phyloP scores from a whole-genome alignment of 2,329 filamentous ascomycete species.

The Onygenales sp. region DNA sequence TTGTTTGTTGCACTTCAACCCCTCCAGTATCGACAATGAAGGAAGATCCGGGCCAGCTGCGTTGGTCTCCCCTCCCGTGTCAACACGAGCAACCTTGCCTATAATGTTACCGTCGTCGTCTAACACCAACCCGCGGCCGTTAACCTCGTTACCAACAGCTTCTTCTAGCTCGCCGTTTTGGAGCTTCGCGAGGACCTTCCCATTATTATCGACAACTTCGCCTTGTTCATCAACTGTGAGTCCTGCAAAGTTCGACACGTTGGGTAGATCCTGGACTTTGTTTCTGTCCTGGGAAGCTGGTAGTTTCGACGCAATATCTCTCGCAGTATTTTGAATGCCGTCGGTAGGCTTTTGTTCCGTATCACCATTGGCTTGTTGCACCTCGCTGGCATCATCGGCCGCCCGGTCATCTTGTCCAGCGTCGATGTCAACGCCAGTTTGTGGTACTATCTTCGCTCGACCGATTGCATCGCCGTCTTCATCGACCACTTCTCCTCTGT shows the following conservation, averaged over 20 bases:
- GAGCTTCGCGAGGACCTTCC: slow-evolving; percentile 22
- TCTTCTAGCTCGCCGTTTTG: slow-evolving; percentile 20
- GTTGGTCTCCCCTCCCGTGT: slow-evolving; percentile 24
- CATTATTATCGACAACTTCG: slow-evolving; percentile 24
- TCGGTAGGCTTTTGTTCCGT: slow-evolving; percentile 9
- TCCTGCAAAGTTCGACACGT: slow-evolving; percentile 20
- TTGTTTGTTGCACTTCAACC: slow-evolving; percentile 34
- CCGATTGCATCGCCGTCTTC: slow-evolving; percentile 25
- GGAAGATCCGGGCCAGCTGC: slow-evolving; percentile 18
- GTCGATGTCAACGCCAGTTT: neutral
- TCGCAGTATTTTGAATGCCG: slow-evolving; percentile 14
- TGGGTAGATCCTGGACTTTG: slow-evolving; percentile 24
- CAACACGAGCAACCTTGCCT: slow-evolving; percentile 32
- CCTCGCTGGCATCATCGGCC: slow-evolving; percentile 12
- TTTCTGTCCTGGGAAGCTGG: slow-evolving; percentile 19
- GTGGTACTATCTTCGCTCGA: slow-evolving; percentile 17
- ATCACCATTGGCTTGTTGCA: slow-evolving; percentile 1
- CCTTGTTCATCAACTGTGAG: slow-evolving; percentile 38
- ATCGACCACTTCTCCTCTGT: slow-evolving; percentile 27
- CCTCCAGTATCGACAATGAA: slow-evolving; percentile 29
- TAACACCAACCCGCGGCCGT: slow-evolving; percentile 34
- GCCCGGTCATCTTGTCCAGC: neutral
- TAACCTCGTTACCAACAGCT: slow-evolving; percentile 24
- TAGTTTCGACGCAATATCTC: slow-evolving; percentile 16
- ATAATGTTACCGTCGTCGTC: slow-evolving; percentile 41